A percentile compares a stretch with the other conserved stretches of the same genome.
Evolutionary conservation across 179 eudicot genomes (phyloP).

Genomic region (Pouteria campechiana): DNA sequence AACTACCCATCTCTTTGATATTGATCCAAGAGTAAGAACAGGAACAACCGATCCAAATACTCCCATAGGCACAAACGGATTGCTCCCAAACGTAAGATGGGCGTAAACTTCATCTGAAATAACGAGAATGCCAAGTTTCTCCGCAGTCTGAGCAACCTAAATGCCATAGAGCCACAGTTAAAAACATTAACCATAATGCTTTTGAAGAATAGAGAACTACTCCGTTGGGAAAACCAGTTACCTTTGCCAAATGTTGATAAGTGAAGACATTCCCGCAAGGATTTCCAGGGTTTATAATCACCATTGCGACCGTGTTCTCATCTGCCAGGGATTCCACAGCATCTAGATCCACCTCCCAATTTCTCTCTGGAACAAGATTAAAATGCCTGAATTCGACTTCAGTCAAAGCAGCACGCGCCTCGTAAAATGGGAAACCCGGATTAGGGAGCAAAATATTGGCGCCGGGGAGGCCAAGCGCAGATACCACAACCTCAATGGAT

Average conservation of each 20-base stretch:
- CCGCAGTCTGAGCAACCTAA: constrained; percentile 20
- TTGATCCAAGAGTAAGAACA: constrained; percentile 13
- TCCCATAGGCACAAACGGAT: constrained; percentile 20
- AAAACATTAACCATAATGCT: no score
- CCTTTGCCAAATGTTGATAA: constrained; percentile 2
- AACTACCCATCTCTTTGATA: constrained; percentile 24
- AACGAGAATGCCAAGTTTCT: constrained; percentile 14
- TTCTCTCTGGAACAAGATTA: constrained; percentile 2
- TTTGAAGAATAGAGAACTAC: no score
- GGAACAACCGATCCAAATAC: constrained; percentile 14
- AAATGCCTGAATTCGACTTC: constrained; percentile 2
- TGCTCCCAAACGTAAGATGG: constrained; percentile 15
- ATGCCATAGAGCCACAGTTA: not conserved
- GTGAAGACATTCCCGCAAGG: constrained; percentile 9
- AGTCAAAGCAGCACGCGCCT: constrained; percentile 1
- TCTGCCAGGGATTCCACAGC: constrained; percentile 4
- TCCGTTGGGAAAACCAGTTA: no score
- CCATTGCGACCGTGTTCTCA: constrained; percentile 5
- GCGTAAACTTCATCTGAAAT: constrained; percentile 22
- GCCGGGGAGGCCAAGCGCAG: constrained; percentile 21
- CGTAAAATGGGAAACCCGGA: constrained; percentile 2
- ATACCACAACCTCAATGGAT: constrained; percentile 21
- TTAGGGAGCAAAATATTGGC: constrained; percentile 12
- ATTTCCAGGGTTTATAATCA: constrained; percentile 7
- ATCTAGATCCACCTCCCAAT: constrained; percentile 7